Evolutionary conservation across 768 basidiomycete genomes (phyloP).

Genomic region (Dioszegia crocea): DNA sequence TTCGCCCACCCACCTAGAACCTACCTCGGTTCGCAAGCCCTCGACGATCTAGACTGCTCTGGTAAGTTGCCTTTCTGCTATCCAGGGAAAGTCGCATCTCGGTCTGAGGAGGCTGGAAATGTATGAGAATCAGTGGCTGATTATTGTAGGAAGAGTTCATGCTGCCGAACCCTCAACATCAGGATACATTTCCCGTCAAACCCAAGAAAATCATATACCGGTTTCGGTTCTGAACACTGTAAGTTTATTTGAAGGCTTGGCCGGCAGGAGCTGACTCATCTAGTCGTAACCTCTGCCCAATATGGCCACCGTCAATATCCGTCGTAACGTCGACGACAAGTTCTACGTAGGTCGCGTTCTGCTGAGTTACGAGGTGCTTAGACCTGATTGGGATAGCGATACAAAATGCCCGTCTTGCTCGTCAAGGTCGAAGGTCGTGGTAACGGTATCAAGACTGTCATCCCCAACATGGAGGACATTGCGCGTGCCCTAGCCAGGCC

Average conservation of each 20-base stretch:
- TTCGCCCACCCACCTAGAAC: neutral
- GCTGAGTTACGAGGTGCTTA: neutral
- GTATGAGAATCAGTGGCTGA: constrained; percentile 3
- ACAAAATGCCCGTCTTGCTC: constrained; percentile 86
- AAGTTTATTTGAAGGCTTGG: neutral
- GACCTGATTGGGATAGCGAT: constrained; percentile 22
- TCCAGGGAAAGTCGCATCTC: too few relatives aligned
- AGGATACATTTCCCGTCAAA: neutral
- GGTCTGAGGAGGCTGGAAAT: too few relatives aligned
- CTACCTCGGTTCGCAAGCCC: neutral
- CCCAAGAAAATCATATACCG: constrained; percentile 6
- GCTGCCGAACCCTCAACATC: constrained; percentile 6
- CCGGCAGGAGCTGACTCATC: neutral
- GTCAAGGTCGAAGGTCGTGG: constrained; percentile 99
- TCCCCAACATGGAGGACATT: constrained; percentile 98
- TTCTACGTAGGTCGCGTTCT: constrained; percentile 41
- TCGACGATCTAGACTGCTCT: neutral
- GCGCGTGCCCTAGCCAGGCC: constrained; percentile 92
- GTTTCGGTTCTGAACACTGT: constrained; percentile 7
- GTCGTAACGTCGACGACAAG: constrained; percentile 50
- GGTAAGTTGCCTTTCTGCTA: neutral
- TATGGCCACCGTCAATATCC: constrained; percentile 50
- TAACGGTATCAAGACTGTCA: constrained; percentile 98
- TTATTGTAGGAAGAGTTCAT: constrained; percentile 4
- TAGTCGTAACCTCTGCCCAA: constrained; percentile 28